These are phyloP conservation scores for Volvox carteri DNA, from an alignment of 163 green algal species.

Conservation along the genomic window DNA sequence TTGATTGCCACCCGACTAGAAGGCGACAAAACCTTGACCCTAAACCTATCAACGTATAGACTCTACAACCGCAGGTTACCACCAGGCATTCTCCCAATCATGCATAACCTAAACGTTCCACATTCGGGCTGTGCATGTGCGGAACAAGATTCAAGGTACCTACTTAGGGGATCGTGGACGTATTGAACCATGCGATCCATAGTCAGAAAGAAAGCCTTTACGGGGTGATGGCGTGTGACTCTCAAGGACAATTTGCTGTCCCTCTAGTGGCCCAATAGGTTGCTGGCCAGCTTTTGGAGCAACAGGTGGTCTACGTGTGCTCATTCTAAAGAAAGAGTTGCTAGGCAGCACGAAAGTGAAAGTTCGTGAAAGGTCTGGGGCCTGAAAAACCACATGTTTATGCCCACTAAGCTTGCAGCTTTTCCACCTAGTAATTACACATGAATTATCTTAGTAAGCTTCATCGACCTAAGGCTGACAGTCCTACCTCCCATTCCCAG, in stretches of 20 bases:
- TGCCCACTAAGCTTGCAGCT: background rate
- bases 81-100: too few species aligned
- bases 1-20: background rate
- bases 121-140: slow-evolving; percentile 17
- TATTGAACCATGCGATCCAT: background rate
- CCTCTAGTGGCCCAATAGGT: slow-evolving; percentile 19
- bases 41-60: too few species aligned
- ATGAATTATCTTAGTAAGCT: background rate
- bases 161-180: slow-evolving; percentile 42
- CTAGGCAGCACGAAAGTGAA: background rate
- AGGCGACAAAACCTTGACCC: background rate
- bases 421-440: background rate
- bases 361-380: background rate
- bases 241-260: slow-evolving; percentile 28
- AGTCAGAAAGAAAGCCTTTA: slow-evolving; percentile 21
- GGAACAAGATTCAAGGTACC: background rate
- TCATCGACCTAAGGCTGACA: background rate
- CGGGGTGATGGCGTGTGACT: slow-evolving; percentile 14
- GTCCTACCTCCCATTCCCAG: background rate
- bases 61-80: too few species aligned
- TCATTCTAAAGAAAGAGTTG: background rate
- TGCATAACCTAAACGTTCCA: background rate
- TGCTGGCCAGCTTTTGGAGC: slow-evolving; percentile 25
- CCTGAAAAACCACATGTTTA: background rate
- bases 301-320: slow-evolving; percentile 20